Percentiles rank a stretch among this genome's conserved stretches.
These are phyloP conservation scores for Litsea cubeba DNA, from an alignment of 164 flowering plant species.

Conservation along the genomic window DNA sequence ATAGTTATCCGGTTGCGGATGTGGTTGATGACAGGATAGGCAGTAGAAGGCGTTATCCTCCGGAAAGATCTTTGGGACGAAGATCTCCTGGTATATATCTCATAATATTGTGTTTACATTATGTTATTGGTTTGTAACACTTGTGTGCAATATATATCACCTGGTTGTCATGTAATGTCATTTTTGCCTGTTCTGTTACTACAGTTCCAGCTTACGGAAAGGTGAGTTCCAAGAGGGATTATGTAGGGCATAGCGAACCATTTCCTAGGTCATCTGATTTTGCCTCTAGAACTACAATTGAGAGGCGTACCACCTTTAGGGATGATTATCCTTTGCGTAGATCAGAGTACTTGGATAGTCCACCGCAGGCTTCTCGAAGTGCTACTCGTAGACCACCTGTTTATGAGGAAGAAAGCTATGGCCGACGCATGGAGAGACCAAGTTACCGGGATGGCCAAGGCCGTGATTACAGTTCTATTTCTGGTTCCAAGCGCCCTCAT, in stretches of 20 bases:
- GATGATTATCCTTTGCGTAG: constrained; percentile 67
- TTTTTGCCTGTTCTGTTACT: not conserved
- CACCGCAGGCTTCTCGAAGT: constrained; percentile 54
- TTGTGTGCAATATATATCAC: not conserved
- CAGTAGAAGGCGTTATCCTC: constrained; percentile 63
- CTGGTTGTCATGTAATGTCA: not conserved
- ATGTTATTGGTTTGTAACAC: not conserved
- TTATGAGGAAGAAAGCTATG: constrained; percentile 74
- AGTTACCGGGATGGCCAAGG: constrained; percentile 69
- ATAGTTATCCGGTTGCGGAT: constrained; percentile 53
- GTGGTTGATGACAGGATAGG: constrained; percentile 31
- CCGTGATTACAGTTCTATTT: constrained; percentile 68
- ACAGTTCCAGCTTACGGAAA: constrained; percentile 72
- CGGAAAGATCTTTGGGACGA: constrained; percentile 64
- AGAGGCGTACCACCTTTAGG: constrained; percentile 61
- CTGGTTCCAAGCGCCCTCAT: constrained; percentile 87
- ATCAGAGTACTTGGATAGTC: constrained; percentile 51
- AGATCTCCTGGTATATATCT: constrained; percentile 47
- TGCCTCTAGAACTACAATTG: constrained; percentile 48
- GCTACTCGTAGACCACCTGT: constrained; percentile 39
- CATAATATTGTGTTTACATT: not conserved
- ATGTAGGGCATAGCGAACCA: constrained; percentile 63
- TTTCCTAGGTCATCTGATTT: constrained; percentile 57
- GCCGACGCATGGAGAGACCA: constrained; percentile 72
- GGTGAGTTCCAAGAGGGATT: constrained; percentile 72